Percentiles rank a stretch among this genome's conserved stretches.
Conservation (phyloP, 352 stramenopile species). For the Phytophthora hybrid region DNA sequence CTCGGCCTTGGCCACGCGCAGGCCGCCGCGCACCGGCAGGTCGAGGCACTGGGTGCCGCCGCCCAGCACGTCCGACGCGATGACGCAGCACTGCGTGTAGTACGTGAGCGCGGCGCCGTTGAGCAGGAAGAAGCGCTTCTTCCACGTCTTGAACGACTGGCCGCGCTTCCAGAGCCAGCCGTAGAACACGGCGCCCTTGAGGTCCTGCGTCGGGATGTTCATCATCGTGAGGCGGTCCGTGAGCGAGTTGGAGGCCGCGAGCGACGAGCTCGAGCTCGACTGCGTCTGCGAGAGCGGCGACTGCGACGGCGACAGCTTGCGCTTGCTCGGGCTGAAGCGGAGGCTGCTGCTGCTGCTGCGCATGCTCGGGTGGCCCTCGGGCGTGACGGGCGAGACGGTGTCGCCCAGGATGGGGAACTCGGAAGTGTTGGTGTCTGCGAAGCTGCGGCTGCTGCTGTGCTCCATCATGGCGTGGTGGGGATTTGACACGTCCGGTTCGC, state of each 20-base stretch:
- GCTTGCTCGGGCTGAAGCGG: conserved; percentile 37
- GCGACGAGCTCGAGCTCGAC: conserved; percentile 35
- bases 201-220: conserved; percentile 69
- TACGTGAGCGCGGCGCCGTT: conserved; percentile 74
- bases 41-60: conserved; percentile 66
- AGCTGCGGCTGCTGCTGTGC: conserved; percentile 21
- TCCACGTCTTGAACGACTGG: conserved; percentile 81
- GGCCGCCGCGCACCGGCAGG: conserved; percentile 57
- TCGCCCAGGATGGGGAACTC: conserved; percentile 48
- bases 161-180: conserved; percentile 84
- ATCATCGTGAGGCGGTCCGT: conserved; percentile 68
- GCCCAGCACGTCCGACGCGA: conserved; percentile 61
- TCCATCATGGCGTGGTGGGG: conserved; percentile 36
- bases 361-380: conserved; percentile 39
- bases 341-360: conserved; percentile 12
- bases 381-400: conserved; percentile 36
- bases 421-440: conserved; percentile 39
- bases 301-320: conserved; percentile 24
- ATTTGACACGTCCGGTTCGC: conserved; percentile 32
- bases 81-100: conserved; percentile 77
- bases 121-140: conserved; percentile 82
- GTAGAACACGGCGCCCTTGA: conserved; percentile 69
- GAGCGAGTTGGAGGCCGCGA: conserved; percentile 40
- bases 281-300: conserved; percentile 41
- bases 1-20: conserved; percentile 58